Evolutionary conservation across 805 yeast genomes (phyloP).

Genomic region (Metschnikowia gelsemii): DNA sequence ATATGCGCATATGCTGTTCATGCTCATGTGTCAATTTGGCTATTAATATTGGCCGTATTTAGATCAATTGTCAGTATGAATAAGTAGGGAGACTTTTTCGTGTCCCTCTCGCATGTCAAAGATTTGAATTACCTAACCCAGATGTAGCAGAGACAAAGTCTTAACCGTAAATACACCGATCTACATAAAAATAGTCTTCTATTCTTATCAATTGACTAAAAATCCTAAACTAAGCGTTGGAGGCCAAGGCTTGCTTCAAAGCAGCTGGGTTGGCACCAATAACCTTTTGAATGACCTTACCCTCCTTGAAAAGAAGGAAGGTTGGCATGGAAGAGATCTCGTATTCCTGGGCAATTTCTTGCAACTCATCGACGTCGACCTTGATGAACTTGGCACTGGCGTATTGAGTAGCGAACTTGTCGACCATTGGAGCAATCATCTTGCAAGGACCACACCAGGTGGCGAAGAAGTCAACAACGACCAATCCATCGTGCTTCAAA

Average conservation of each 20-base stretch:
- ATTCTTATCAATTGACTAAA: conserved; percentile 1
- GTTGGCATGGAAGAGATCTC: conserved; percentile 62
- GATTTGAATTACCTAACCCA: too few relatives aligned
- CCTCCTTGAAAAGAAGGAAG: conserved; percentile 73
- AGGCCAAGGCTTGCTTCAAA: conserved; percentile 64
- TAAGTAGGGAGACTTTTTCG: neutral
- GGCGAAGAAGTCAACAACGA: conserved; percentile 94
- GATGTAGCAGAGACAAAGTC: too few relatives aligned
- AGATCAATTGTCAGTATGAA: neutral
- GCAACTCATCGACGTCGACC: conserved; percentile 87
- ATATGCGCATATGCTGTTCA: too few relatives aligned
- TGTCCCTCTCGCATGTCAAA: neutral
- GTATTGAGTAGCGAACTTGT: conserved; percentile 72
- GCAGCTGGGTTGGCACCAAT: conserved; percentile 90
- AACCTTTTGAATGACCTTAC: conserved; percentile 73
- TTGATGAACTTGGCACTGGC: conserved; percentile 73
- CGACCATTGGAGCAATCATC: conserved; percentile 92
- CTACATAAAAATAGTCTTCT: neutral
- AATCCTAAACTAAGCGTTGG: conserved; percentile 41
- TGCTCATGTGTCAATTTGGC: too few relatives aligned
- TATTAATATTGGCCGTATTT: too few relatives aligned
- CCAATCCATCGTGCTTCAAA: conserved; percentile 63
- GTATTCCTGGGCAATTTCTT: conserved; percentile 68
- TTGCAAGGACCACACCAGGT: conserved; percentile 99
- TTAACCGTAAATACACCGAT: too few relatives aligned